These are phyloP conservation scores for Lepidium didymum DNA, from an alignment of 345 rosid species.

Conservation along the genomic window DNA sequence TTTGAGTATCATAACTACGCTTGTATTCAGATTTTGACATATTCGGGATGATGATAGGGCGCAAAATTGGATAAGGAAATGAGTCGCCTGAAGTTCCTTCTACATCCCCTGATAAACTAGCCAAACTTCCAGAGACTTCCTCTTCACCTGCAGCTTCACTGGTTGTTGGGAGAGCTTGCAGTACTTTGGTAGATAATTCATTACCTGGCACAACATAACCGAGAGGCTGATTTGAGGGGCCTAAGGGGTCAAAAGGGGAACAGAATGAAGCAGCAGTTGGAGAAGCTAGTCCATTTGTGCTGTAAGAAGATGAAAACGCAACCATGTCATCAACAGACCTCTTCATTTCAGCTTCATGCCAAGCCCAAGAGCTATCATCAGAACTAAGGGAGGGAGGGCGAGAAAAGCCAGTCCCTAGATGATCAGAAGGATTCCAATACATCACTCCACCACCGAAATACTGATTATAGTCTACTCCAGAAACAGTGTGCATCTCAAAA, in stretches of 20 bases:
- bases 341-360: conserved; percentile 96
- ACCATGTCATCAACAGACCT: conserved; percentile 97
- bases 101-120: conserved; percentile 50
- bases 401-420: conserved; percentile 77
- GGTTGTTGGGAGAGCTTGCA: conserved; percentile 49
- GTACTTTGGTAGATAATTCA: conserved; percentile 62
- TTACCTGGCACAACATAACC: conserved; percentile 82
- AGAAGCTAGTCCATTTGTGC: conserved; percentile 87
- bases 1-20: conserved; percentile 57
- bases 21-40: conserved; percentile 64
- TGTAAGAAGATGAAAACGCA: conserved; percentile 89
- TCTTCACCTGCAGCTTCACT: conserved; percentile 56
- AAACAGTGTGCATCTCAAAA: conserved; percentile 66
- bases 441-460: conserved; percentile 96
- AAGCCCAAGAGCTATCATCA: conserved; percentile 97
- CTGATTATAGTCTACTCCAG: conserved; percentile 88
- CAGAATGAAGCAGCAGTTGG: conserved; percentile 89
- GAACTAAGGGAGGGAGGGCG: conserved; percentile 97
- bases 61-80: conserved; percentile 75
- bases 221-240: conserved; percentile 71
- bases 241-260: conserved; percentile 81
- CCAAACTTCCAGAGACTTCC: conserved; percentile 57
- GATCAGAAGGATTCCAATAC: conserved; percentile 97
- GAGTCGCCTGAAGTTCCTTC: conserved; percentile 71
- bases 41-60: conserved; percentile 88